phyloP scores from a whole-genome alignment of 768 basidiomycete species.

The Tephrocybe sp. region DNA sequence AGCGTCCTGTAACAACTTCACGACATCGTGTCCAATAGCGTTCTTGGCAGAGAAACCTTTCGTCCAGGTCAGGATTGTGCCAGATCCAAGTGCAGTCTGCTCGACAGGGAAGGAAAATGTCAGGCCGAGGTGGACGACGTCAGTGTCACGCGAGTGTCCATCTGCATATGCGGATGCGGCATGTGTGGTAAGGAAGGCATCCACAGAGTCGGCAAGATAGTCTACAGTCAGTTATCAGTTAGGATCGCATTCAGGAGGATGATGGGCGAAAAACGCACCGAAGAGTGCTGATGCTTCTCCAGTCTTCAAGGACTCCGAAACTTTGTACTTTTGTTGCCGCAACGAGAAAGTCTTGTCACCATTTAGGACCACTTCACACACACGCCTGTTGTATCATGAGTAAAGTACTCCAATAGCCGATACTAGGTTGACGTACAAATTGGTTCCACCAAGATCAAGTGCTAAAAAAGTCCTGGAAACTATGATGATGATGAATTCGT shows the following conservation, averaged over 20 bases:
- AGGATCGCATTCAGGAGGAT: constrained; percentile 1
- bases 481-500: background rate
- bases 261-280: constrained; percentile 40
- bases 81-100: constrained; percentile 88
- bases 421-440: constrained; percentile 61
- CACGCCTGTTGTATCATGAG: constrained; percentile 57
- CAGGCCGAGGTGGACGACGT: constrained; percentile 68
- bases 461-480: constrained; percentile 84
- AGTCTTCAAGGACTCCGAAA: constrained; percentile 89
- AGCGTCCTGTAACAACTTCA: constrained; percentile 86
- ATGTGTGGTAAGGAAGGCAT: constrained; percentile 80
- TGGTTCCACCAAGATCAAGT: constrained; percentile 95
- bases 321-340: constrained; percentile 95
- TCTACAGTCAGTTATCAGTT: constrained; percentile 44
- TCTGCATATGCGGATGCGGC: constrained; percentile 42
- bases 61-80: constrained; percentile 92
- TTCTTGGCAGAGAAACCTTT: constrained; percentile 95
- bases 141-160: constrained; percentile 20
- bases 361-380: constrained; percentile 89
- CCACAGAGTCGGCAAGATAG: constrained; percentile 96
- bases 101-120: constrained; percentile 99
- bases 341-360: constrained; percentile 88
- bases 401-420: constrained; percentile 4
- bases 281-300: constrained; percentile 88
- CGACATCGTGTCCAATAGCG: constrained; percentile 86